Evolutionary conservation across 805 yeast genomes (phyloP).

Genomic region (Sugiyamaella smithiae): DNA sequence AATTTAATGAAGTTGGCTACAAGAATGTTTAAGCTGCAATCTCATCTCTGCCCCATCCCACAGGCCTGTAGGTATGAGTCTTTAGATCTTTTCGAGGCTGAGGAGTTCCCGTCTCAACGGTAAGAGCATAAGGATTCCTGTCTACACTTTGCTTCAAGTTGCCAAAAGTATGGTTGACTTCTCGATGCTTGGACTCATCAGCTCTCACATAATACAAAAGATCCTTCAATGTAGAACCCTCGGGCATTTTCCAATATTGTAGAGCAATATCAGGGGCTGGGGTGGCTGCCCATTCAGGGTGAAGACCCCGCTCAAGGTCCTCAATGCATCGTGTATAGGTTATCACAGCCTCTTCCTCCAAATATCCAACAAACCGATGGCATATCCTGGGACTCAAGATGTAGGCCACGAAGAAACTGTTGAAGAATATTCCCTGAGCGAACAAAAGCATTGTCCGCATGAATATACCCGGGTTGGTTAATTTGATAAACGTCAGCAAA

Average conservation of each 20-base stretch:
- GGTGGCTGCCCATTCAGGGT: constrained; percentile 45
- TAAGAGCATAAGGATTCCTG: constrained; percentile 65
- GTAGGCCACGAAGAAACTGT: constrained; percentile 59
- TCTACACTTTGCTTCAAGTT: constrained; percentile 52
- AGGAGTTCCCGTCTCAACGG: constrained; percentile 34
- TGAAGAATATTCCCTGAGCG: constrained; percentile 72
- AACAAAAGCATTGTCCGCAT: constrained; percentile 52
- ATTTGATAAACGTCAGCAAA: constrained; percentile 60
- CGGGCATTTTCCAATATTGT: constrained; percentile 59
- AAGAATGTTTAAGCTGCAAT: constrained; percentile 26
- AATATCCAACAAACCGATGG: constrained; percentile 73
- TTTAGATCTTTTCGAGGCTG: constrained; percentile 36
- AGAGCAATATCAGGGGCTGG: constrained; percentile 49
- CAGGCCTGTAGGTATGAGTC: constrained; percentile 26
- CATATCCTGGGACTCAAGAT: constrained; percentile 59
- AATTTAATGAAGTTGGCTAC: not conserved
- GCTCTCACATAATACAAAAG: constrained; percentile 63
- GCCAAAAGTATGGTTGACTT: constrained; percentile 74
- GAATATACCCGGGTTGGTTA: constrained; percentile 60
- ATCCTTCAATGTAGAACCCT: constrained; percentile 54
- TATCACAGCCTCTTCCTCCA: constrained; percentile 73
- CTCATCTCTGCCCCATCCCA: constrained; percentile 37
- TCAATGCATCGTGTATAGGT: constrained; percentile 62
- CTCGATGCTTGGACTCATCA: constrained; percentile 77
- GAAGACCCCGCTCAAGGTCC: constrained; percentile 49